Evolutionary conservation across 176 grass and related monocot species (phyloP).

Genomic region (Bolboschoenus planiculmis): DNA sequence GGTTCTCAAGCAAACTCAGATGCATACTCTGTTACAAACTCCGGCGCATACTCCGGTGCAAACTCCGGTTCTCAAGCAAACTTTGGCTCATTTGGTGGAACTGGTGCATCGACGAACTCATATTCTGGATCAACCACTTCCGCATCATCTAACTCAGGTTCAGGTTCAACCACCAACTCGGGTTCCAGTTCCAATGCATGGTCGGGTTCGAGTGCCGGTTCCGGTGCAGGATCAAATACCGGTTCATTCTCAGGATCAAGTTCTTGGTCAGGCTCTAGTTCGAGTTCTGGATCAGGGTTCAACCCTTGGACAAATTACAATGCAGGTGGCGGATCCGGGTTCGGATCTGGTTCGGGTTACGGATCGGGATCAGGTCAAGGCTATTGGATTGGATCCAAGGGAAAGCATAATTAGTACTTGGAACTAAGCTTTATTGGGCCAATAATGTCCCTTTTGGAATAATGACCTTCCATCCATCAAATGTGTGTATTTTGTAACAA

Average conservation of each 20-base stretch:
- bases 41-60: not conserved
- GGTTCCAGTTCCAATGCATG: slow-evolving; percentile 10
- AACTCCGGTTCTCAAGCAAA: not conserved
- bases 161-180: not conserved
- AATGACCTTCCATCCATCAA: not conserved
- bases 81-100: not conserved
- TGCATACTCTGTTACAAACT: not conserved
- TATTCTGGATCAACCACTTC: not conserved
- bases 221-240: not conserved
- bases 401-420: slow-evolving; percentile 5
- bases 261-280: slow-evolving; percentile 7
- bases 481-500: not conserved
- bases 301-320: slow-evolving; percentile 9
- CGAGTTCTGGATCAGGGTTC: not conserved
- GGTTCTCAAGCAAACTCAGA: slow-evolving; percentile 6
- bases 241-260: slow-evolving; percentile 31
- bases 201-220: not conserved
- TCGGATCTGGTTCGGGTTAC: not conserved
- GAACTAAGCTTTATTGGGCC: not conserved
- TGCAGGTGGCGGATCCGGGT: not conserved
- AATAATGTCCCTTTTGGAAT: not conserved
- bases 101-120: not conserved
- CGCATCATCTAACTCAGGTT: not conserved
- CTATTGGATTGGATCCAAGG: slow-evolving; percentile 9
- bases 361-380: not conserved